Evolutionary conservation across 2,329 filamentous ascomycete species (phyloP).

Genomic region (Tolypocladium tropicale): DNA sequence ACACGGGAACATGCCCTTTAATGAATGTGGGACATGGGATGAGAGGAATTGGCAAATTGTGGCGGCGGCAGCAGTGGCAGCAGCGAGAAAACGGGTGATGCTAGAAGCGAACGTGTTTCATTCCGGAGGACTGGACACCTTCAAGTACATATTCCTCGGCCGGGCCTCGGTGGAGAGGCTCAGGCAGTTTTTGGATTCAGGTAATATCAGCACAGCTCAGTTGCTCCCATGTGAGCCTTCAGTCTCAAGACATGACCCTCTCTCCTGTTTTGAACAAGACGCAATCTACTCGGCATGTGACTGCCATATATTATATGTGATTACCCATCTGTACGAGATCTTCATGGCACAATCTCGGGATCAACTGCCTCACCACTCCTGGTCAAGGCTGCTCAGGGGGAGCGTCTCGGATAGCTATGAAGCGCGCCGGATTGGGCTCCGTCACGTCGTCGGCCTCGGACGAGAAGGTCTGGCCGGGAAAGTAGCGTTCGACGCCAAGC

Average conservation of each 20-base stretch:
- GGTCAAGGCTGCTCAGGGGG: background rate
- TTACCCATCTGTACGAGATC: too few species aligned
- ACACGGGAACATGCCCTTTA: background rate
- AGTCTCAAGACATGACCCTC: too few species aligned
- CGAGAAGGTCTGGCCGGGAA: constrained; percentile 17
- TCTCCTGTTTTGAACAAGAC: too few species aligned
- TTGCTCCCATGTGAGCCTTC: too few species aligned
- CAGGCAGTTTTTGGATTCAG: too few species aligned
- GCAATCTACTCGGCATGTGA: too few species aligned
- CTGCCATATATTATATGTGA: too few species aligned
- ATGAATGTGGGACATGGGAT: background rate
- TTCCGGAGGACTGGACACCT: background rate
- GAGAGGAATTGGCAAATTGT: background rate
- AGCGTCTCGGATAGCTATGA: constrained; percentile 12
- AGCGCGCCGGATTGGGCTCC: constrained; percentile 22
- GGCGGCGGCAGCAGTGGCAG: too few species aligned
- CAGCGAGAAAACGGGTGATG: background rate
- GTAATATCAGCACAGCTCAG: background rate
- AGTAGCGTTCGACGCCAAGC: constrained; percentile 20
- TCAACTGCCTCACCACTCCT: background rate
- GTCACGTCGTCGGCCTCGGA: constrained; percentile 10
- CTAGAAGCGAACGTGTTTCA: background rate
- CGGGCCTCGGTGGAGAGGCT: too few species aligned
- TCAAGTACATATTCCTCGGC: background rate
- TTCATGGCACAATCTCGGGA: background rate